Evolutionary conservation across 192 early-diverging fungal genomes (phyloP), one percentile per base, ranked within the genome.

Genomic region (Podila epigama): DNA sequence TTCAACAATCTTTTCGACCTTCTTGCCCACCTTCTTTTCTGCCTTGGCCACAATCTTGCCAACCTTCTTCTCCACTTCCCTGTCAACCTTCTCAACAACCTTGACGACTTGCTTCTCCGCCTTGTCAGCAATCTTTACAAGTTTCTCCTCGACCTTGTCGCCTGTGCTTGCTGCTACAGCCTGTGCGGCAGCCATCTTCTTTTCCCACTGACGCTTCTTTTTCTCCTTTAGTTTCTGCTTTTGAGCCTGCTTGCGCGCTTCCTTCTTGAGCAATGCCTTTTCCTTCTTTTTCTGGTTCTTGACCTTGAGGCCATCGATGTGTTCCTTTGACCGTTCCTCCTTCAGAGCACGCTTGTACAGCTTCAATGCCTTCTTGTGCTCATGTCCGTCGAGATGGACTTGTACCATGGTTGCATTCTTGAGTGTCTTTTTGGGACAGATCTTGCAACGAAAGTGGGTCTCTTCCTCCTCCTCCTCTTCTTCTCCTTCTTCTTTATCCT

Each of bases 171-270:
- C 50, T 20, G 22, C 64, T 27, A 64, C 32, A 5, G 63, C 63
- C 2, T 63, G 63, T 18, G 64, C 64, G 7, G 58, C 59, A 5
- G 72, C 72, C 65, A 68, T 68, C 48, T 75, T 75, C 51, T 57
- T 60, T 31, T 75, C 72, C 72, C 72, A 75, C 34, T 75, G 72
- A 20, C 65, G 51, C 44, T 68, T 75, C 65, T 75, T 75, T 55
- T 75, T 75, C 60, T 75, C 72, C 65, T 75, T 75, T n/a, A 75
- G 65, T 31, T 75, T 75, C 29, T 53, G 53, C 31, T 75, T 75
- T 48, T 75, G 37, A 15, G 65, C 53, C 18, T 51, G 51, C 52
- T 51, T 51, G 42, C 72, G 72, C 1, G 61, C 72, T 0, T 75
- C 72, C 32, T 75, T 75, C 60, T 68, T 75, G 53, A 58, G 39